Conservation (phyloP, 371 early-diverging fungal species). For the Mucor ambiguus region DNA sequence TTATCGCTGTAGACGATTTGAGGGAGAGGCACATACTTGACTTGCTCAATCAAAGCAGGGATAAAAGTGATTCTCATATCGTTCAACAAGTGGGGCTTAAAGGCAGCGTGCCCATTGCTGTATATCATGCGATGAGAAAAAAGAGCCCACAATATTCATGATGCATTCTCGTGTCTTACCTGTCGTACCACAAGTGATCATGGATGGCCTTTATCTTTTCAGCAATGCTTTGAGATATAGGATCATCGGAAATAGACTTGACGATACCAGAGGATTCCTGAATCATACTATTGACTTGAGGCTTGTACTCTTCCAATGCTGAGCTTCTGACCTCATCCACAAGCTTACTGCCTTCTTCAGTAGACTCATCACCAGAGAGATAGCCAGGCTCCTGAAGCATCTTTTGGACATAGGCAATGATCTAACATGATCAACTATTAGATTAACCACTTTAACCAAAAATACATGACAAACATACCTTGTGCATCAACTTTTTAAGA, state of each 20-base stretch:
- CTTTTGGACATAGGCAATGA: constrained; percentile 27
- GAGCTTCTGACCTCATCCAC: constrained; percentile 11
- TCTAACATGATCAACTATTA: constrained; percentile 20
- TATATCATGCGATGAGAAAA: background rate
- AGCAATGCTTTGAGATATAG: constrained; percentile 30
- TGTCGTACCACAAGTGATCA: constrained; percentile 37
- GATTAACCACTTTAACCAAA: constrained; percentile 17
- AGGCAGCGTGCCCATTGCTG: constrained; percentile 49
- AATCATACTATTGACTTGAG: constrained; percentile 14
- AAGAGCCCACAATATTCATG: background rate
- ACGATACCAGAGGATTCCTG: constrained; percentile 18
- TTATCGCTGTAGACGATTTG: constrained; percentile 66
- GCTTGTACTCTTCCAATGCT: constrained; percentile 12
- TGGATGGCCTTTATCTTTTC: constrained; percentile 30
- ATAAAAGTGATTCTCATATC: constrained; percentile 56
- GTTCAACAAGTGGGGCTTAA: constrained; percentile 62
- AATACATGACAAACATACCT: constrained; percentile 15
- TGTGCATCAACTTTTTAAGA: constrained; percentile 28
- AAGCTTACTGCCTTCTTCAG: constrained; percentile 32
- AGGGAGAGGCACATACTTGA: constrained; percentile 66
- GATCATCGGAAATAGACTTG: constrained; percentile 30
- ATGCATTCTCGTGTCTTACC: constrained; percentile 13
- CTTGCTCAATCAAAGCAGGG: constrained; percentile 59
- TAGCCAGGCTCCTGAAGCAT: constrained; percentile 40
- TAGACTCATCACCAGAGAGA: constrained; percentile 22